Evolutionary conservation across 495 filamentous ascomycete genomes (phyloP).

Genomic region (Penicillium manginii): DNA sequence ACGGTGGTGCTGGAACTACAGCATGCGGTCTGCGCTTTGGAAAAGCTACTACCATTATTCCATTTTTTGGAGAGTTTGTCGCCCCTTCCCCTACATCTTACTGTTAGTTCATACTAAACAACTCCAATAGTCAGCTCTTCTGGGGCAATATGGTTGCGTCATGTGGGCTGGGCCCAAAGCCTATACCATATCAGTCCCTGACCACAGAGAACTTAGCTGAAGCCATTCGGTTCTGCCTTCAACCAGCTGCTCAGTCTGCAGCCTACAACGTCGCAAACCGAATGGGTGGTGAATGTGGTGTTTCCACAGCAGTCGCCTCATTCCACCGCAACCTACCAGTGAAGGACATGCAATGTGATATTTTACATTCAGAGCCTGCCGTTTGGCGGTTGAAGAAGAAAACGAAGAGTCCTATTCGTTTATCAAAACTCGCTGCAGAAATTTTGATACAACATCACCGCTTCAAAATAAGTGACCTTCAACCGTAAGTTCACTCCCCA

Average conservation of each 20-base stretch:
- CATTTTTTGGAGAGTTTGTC: constrained; percentile 70
- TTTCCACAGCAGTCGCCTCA: constrained; percentile 67
- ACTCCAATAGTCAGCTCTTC: constrained; percentile 64
- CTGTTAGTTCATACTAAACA: constrained; percentile 14
- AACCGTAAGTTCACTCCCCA: constrained; percentile 29
- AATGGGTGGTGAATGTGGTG: constrained; percentile 73
- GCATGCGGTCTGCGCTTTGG: constrained; percentile 62
- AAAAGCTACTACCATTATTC: constrained; percentile 61
- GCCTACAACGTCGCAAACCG: constrained; percentile 61
- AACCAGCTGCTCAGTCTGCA: constrained; percentile 56
- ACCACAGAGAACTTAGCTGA: constrained; percentile 66
- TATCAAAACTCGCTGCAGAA: constrained; percentile 70
- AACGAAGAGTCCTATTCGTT: constrained; percentile 49
- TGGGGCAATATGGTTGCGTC: constrained; percentile 75
- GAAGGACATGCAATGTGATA: constrained; percentile 67
- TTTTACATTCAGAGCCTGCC: constrained; percentile 66
- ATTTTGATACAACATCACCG: constrained; percentile 60
- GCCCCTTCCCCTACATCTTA: constrained; percentile 16
- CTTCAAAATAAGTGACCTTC: constrained; percentile 66
- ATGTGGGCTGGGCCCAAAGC: constrained; percentile 18
- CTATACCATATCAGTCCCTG: constrained; percentile 53
- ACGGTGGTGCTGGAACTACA: constrained; percentile 70
- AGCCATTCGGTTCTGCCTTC: constrained; percentile 70
- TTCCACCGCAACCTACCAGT: constrained; percentile 70
- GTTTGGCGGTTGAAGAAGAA: constrained; percentile 64